Evolutionary conservation across 1,284 basidiomycete species (phyloP).

Genomic region (Malassezia sp.): DNA sequence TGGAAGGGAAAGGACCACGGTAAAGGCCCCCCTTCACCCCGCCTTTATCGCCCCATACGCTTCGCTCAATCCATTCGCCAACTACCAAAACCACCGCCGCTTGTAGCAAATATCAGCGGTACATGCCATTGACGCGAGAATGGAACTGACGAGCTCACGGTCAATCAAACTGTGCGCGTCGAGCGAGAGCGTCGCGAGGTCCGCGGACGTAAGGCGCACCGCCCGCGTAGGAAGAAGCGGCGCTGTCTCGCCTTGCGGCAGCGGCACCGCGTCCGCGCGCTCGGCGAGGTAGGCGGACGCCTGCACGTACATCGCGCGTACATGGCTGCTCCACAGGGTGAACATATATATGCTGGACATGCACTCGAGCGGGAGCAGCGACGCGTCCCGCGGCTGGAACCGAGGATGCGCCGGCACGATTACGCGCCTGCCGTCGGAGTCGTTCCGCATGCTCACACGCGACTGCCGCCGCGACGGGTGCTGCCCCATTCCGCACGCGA

Average conservation of each 20-base stretch:
- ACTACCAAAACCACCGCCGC: neutral
- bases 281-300: conserved; percentile 5
- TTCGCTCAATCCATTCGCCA: neutral
- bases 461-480: neutral
- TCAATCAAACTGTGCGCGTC: neutral
- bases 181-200: conserved; percentile 1
- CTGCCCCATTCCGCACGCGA: conserved; percentile 6
- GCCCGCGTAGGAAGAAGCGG: conserved; percentile 1
- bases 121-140: neutral
- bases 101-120: neutral
- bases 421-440: neutral
- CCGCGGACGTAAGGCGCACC: neutral
- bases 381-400: conserved; percentile 2
- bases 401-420: conserved; percentile 16
- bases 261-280: neutral
- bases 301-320: conserved; percentile 14
- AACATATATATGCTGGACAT: conserved; percentile 15
- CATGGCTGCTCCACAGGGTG: conserved; percentile 17
- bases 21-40: neutral
- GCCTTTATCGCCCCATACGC: neutral
- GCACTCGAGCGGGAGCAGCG: conserved; percentile 7
- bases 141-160: neutral
- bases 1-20: neutral
- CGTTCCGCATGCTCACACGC: neutral
- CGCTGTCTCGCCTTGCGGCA: neutral